Base-by-base conservation (phyloP, 495 filamentous ascomycete genomes). In the Tuber microsphaerosporum region DNA sequence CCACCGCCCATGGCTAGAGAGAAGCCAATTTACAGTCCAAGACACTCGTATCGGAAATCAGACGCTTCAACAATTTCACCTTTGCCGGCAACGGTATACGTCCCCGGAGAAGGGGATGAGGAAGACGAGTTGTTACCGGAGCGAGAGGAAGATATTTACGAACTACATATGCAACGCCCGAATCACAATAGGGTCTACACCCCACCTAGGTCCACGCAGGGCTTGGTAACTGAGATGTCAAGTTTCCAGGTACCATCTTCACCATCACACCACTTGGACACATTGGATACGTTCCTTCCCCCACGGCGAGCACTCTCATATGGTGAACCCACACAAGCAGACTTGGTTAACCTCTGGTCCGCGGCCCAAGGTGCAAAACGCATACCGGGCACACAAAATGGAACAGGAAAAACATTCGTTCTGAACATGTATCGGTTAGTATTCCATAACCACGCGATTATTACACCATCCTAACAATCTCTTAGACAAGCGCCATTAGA, bases 341-440 rank as follows among this genome's bases (percentile, higher is more conserved):
- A 76, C 12, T 72, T 80, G 42, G 31, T 76, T 6, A 69, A 73
- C 1, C 43, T 80, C 17, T 80, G 78, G 78, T 71, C 73, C 37
- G 48, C 73, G 22, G 77, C 78, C 0, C 71, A 76, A 69, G 46
- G 77, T 20, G 42, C 17, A 14, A 51, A 34, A 70, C 70, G 34
- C 46, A 45, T 56, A 3, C 44, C 10, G 16, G 65, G 19, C 14
- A 70, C 37, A 12, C 26, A 43, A 20, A 39, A 9, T 7, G 71
- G 68, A 5, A 20, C 71, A 17, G 78, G 78, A 8, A 69, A 51
- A 45, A 76, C 68, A 20, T 79, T 81, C 73, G 71, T 72, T 46
- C 69, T 81, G 51, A 81, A 81, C 22, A 81, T 81, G 75, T 81
- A 78, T 70, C 75, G 79, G 75, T 81, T 69, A 14, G 80, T 77